Base-by-base conservation (phyloP, 169 alveolate genomes). In the Besnoitia besnoiti region DNA sequence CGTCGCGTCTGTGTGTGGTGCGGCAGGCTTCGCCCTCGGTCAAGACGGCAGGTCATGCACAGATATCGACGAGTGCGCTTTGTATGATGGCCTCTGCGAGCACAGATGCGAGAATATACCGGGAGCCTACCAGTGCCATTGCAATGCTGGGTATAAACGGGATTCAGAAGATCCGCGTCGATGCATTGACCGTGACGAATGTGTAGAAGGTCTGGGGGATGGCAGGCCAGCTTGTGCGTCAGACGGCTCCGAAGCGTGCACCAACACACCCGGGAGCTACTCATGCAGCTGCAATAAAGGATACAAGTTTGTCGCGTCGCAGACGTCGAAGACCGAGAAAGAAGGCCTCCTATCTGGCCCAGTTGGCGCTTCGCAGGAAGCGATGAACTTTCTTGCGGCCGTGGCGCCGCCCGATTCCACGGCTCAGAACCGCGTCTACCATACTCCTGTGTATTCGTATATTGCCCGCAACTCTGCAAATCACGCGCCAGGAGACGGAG, bases 51-150 rank as follows among this genome's bases (percentile, higher is more conserved):
- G 89, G 42, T 89, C 59, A 33, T 94, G 96, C 91, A 79, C 87
- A 33, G 96, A 94, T 91, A 46, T 94, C 50, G 95, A 94, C 59
- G 96, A 93, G 51, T 94, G 96, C 50, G 92, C 90, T 1, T 51
- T 76, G 85, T 77, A 59, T 30, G 79, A 37, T 46, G 49, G 47
- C 40, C 73, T 40, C 55, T 85, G 90, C 51, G 51, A 30, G 42
- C 90, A 85, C 79, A n/a, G 19, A 61, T 85, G 90, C 79, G 46
- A 37, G n/a, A 85, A 55, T 7, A 50, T 44, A 3, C 90, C 61
- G 49, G 90, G 90, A 14, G 49, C 61, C 37, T 85, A n/a, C 79
- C 79, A 59, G 75, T 85, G 90, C 90, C 47, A 37, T 35, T 85
- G 90, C 77, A 55, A 55, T n/a, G 4, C 55, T 33, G 90, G 90